Conservation (phyloP, 2,329 filamentous ascomycete genomes). For the Talaromyces piceae region DNA sequence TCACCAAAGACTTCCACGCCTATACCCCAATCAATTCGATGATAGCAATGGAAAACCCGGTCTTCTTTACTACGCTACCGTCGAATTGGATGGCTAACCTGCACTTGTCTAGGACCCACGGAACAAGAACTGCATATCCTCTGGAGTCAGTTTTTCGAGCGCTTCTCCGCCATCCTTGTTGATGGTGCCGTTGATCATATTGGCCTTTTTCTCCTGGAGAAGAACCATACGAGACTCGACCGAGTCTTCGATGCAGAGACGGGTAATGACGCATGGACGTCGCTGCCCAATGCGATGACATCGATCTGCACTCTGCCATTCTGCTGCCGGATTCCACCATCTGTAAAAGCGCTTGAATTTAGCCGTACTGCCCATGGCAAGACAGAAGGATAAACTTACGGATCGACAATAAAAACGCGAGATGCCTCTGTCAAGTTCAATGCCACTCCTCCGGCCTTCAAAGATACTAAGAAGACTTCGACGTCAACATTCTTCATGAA, state of each 20-base stretch:
- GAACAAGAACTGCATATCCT: conserved; percentile 96
- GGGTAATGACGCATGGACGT: conserved; percentile 86
- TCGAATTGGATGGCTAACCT: background rate
- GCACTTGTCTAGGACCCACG: conserved; percentile 53
- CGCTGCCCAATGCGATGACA: conserved; percentile 94
- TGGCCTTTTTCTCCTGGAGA: conserved; percentile 96
- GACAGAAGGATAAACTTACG: conserved; percentile 51
- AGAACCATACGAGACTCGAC: conserved; percentile 94
- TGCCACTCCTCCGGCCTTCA: conserved; percentile 93
- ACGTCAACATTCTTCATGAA: conserved; percentile 95
- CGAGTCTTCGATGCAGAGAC: conserved; percentile 92
- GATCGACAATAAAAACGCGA: conserved; percentile 91
- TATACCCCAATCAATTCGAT: background rate
- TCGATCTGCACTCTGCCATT: conserved; percentile 95
- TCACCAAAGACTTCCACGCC: too few species aligned
- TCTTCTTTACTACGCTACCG: too few species aligned
- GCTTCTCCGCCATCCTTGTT: conserved; percentile 78
- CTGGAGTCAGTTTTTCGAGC: conserved; percentile 81
- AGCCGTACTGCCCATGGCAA: conserved; percentile 1
- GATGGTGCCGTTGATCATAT: conserved; percentile 95
- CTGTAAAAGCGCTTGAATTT: conserved; percentile 39
- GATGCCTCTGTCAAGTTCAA: conserved; percentile 93
- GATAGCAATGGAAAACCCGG: too few species aligned
- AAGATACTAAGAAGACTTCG: conserved; percentile 89
- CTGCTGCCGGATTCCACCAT: conserved; percentile 99